Evolutionary conservation across 805 yeast species (phyloP).

Genomic region (Zygosaccharomyces lentus): DNA sequence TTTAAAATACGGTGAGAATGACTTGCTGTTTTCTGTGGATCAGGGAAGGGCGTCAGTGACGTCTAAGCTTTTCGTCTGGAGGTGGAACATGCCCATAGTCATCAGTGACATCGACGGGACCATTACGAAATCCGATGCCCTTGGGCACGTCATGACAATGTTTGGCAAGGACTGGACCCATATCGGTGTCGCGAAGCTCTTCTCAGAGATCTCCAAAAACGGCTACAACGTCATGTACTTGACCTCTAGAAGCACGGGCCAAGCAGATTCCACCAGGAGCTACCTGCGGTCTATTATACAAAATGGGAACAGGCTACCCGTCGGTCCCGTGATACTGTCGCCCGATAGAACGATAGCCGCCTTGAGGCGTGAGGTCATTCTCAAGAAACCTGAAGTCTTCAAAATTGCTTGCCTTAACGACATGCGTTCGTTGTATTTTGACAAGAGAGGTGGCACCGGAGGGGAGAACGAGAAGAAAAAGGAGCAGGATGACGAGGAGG

Average conservation of each 20-base stretch:
- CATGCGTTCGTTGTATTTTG: constrained; percentile 61
- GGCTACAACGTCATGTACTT: constrained; percentile 92
- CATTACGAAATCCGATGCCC: constrained; percentile 93
- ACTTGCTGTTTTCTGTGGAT: constrained; percentile 71
- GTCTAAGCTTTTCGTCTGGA: constrained; percentile 81
- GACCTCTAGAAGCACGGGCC: constrained; percentile 94
- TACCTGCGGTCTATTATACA: constrained; percentile 77
- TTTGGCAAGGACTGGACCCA: constrained; percentile 98
- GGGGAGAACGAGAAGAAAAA: constrained; percentile 15
- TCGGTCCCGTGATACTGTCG: constrained; percentile 89
- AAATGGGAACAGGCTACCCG: constrained; percentile 67
- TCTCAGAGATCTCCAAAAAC: constrained; percentile 77
- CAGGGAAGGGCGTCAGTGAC: constrained; percentile 74
- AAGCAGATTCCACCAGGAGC: constrained; percentile 85
- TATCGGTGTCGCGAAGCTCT: constrained; percentile 86
- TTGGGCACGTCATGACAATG: constrained; percentile 92
- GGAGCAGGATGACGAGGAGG: constrained; percentile 13
- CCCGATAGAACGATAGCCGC: constrained; percentile 98
- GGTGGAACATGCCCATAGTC: constrained; percentile 78
- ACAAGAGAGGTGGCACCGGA: constrained; percentile 6
- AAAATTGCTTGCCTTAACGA: constrained; percentile 95
- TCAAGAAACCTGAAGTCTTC: constrained; percentile 96
- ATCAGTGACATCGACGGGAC: constrained; percentile 98
- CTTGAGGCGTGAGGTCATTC: constrained; percentile 79
- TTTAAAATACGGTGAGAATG: constrained; percentile 74